phyloP scores from a whole-genome alignment of 805 yeast genomes.

The Kluyveromyces lactis region DNA sequence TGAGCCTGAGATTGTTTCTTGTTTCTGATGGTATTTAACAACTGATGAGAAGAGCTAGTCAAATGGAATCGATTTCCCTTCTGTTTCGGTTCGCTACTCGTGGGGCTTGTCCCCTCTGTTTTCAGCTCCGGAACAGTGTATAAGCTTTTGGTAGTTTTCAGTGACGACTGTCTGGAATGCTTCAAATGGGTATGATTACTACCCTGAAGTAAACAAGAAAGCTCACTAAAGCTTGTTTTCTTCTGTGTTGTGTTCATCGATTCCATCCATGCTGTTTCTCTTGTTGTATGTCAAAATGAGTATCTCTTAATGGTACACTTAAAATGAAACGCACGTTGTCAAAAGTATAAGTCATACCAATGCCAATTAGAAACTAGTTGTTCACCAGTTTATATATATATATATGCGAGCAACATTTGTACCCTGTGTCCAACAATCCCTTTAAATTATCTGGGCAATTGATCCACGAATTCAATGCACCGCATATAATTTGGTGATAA shows the following conservation, averaged over 20 bases:
- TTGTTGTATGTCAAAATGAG: background rate
- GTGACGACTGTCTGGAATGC: conserved; percentile 7
- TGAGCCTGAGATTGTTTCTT: conserved; percentile 1
- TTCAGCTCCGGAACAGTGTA: conserved; percentile 10
- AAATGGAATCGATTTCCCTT: background rate
- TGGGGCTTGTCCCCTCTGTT: background rate
- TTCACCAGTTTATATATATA: too few relatives aligned
- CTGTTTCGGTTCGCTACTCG: background rate
- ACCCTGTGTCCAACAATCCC: too few relatives aligned
- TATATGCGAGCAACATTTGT: too few relatives aligned
- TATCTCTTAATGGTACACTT: too few relatives aligned
- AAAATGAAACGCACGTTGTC: too few relatives aligned
- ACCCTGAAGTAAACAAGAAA: conserved; percentile 7
- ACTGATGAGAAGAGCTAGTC: conserved; percentile 1
- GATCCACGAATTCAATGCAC: too few relatives aligned
- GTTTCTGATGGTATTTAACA: background rate
- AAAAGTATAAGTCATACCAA: too few relatives aligned
- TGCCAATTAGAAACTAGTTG: too few relatives aligned
- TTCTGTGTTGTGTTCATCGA: background rate
- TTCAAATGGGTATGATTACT: conserved; percentile 3
- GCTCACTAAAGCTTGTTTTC: conserved; percentile 4
- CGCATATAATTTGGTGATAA: too few relatives aligned
- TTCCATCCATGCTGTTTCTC: background rate
- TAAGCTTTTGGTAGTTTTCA: conserved; percentile 6
- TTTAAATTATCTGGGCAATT: too few relatives aligned